Evolutionary conservation across 2,329 filamentous ascomycete genomes (phyloP), one percentile per base, ranked within the genome.

Genomic region (Alternaria brassicae): DNA sequence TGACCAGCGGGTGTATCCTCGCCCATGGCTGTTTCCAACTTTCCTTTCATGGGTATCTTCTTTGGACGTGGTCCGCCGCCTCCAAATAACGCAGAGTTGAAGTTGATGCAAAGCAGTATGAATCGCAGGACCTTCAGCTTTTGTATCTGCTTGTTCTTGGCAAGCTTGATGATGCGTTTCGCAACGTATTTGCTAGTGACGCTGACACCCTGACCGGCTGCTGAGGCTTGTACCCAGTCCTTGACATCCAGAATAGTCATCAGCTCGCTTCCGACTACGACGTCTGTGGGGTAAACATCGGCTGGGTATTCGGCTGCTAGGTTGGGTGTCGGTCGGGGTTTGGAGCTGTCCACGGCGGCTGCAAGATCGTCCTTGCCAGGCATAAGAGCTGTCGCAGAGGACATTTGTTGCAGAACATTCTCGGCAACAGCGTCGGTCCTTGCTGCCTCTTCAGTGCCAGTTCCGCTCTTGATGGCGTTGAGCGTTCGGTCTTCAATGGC

Each of bases 251-350:
- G 82, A 12, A 86, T 80, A 51, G 86, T 85, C 75, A 93, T 84
- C 23, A 90, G 85, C 36, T 91, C 88, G 21, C 80, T 78, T 2
- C 90, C 89, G 53, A 95, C 87, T 36, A 95, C 81, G 7, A 81
- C 81, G 28, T 87, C 83, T 15, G 88, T 82, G 4, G 89, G 82
- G 77, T 95, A 95, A 36, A 93, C 91, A 57, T 93, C 89, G 60
- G 89, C 84, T 21, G 91, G 85, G 41, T 86, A 86, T 25, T 84
- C 81, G 2, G 91, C 91, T 3, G 86, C 81, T 28, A 88, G 79
- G 71, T 94, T 91, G 61, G 89, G 85, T 47, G 82, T 84, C 5
- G 91, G 91, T 25, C 92, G 86, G 1, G 91, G 91, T 74, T 92
- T 93, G 53, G 86, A 84, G 17, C 84, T 84, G 68, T 92, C 87